Evolutionary conservation across 768 basidiomycete genomes (phyloP), one percentile per base, ranked within the genome.

Genomic region (Lactarius akahatsu): DNA sequence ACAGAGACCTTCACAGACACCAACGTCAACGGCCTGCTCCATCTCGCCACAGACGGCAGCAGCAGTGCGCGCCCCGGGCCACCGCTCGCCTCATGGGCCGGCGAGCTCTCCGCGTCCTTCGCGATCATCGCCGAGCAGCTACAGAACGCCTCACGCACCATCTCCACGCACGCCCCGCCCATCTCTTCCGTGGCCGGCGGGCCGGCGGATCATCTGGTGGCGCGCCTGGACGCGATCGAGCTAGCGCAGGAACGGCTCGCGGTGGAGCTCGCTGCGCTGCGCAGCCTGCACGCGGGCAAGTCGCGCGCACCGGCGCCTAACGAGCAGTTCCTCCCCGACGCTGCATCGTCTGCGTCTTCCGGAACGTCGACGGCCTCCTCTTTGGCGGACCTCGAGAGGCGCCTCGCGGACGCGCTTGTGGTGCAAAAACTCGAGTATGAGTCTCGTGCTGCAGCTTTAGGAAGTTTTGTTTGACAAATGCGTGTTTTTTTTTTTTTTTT

Each of bases 91-190:
- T 16, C 63, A 1, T 64, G 63, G 63, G 16, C 57, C 15, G 26
- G 55, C 16, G 55, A 61, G 11, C 72, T 81, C 40, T 77, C 79
- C 0, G 67, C 76, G 23, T 80, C 80, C 32, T 78, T 81, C 57
- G 72, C 75, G 15, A 73, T 76, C 30, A 78, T 81, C 71, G 78
- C 80, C 4, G 74, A 76, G 32, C 78, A 81, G 71, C 79, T 81
- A 61, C 72, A 73, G n/a, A 75, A 76, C 1, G 77, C 80, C n/a
- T 78, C 78, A 15, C 77, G 77, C 45, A 78, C 77, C 16, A 74
- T 80, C 45, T 73, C 52, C 77, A 9, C 70, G 72, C 30, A 71
- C 74, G 15, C 76, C 73, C 10, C 54, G 73, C 41, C 66, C 73
- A 4, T 68, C 7, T 0, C 41, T 15, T 18, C 41, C 7, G 18